A percentile compares a stretch with the other conserved stretches of the same genome.
These are phyloP conservation scores for Phylloporus sp. DNA, from an alignment of 768 basidiomycete species.

Conservation along the genomic window DNA sequence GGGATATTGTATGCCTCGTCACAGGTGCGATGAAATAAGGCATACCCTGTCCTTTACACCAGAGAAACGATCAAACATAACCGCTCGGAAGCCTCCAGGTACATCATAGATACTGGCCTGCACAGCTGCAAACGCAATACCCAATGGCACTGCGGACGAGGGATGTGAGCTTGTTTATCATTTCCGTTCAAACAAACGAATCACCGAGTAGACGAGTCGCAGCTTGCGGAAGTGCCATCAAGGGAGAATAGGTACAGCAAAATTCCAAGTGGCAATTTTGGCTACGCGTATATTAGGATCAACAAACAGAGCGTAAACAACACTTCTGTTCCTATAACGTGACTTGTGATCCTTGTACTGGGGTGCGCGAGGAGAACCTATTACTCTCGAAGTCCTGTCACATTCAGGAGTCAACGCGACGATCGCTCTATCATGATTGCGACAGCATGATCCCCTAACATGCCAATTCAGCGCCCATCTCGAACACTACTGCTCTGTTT, in stretches of 20 bases:
- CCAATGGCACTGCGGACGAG: slow-evolving; percentile 29
- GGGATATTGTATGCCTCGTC: not conserved
- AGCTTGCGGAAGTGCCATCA: slow-evolving; percentile 51
- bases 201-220: slow-evolving; percentile 47
- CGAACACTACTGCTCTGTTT: too few relatives aligned
- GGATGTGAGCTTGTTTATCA: slow-evolving; percentile 9
- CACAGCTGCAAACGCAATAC: slow-evolving; percentile 38
- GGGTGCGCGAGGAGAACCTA: too few relatives aligned
- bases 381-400: too few relatives aligned
- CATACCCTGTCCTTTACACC: slow-evolving; percentile 79
- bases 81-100: slow-evolving; percentile 88
- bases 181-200: slow-evolving; percentile 8
- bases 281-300: not conserved
- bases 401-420: too few relatives aligned
- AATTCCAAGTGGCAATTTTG: not conserved
- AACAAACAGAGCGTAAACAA: slow-evolving; percentile 28
- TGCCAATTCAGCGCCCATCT: too few relatives aligned
- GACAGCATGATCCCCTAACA: too few relatives aligned
- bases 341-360: too few relatives aligned
- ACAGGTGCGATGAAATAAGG: not conserved
- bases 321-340: not conserved
- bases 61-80: slow-evolving; percentile 97
- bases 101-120: slow-evolving; percentile 65
- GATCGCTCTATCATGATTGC: too few relatives aligned
- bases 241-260: not conserved